Conservation (phyloP, 2,329 filamentous ascomycete genomes). For the Gremmenia infestans region DNA sequence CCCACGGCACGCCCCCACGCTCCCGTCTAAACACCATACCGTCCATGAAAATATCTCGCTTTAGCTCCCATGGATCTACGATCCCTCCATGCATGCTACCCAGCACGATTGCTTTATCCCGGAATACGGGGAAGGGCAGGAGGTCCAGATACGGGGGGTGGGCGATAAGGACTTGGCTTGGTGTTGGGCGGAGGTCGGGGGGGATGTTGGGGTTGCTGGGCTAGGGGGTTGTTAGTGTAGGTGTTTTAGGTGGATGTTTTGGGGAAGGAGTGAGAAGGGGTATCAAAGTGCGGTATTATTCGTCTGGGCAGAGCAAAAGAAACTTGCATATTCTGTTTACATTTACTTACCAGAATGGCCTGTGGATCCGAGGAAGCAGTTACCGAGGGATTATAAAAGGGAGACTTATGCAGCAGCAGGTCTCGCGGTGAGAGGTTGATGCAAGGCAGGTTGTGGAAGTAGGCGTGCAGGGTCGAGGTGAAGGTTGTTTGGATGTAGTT, state of each 20-base stretch:
- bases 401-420: slow-evolving; percentile 23
- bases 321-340: too few relatives aligned
- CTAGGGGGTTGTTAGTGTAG: too few relatives aligned
- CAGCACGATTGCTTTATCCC: slow-evolving; percentile 32
- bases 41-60: slow-evolving; percentile 32
- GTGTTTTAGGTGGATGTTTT: too few relatives aligned
- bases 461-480: slow-evolving; percentile 22
- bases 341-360: slow-evolving; percentile 17
- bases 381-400: slow-evolving; percentile 30
- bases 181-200: slow-evolving; percentile 33
- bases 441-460: slow-evolving; percentile 25
- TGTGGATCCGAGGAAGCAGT: slow-evolving; percentile 13
- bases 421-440: slow-evolving; percentile 26
- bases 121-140: slow-evolving; percentile 32
- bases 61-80: slow-evolving; percentile 34
- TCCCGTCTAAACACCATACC: slow-evolving; percentile 10
- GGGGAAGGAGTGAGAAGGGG: too few relatives aligned
- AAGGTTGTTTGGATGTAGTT: slow-evolving; percentile 18
- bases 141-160: slow-evolving; percentile 36
- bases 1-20: not conserved
- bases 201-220: slow-evolving; percentile 24
- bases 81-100: slow-evolving; percentile 27
- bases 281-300: too few relatives aligned
- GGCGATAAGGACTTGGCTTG: slow-evolving; percentile 35
- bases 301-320: too few relatives aligned